Evolutionary conservation across 140 eudicot species (phyloP), one percentile per base, ranked within the genome.

Genomic region (Oenanthe javanica): DNA sequence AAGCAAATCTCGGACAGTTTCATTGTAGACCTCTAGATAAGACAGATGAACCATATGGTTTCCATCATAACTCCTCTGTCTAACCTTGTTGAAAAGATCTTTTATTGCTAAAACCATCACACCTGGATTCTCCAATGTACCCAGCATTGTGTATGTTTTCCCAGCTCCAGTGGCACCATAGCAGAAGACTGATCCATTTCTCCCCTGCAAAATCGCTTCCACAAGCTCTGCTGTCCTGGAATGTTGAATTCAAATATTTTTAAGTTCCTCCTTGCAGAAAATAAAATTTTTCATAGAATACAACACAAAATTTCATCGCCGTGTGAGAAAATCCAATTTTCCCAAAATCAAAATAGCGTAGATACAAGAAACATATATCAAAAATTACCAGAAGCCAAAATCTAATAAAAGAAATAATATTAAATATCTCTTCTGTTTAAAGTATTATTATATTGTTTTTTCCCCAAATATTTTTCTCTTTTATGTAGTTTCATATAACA

Each of bases 101-200:
- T 93, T 93, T 16, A 93, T 93, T 49, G 97, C 97, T 64, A 93
- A 84, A 46, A 93, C 96, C 97, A 93, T 92, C 59, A 92, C 97
- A 6, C 97, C 97, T 2, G 96, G 97, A 83, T 85, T 90, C 72
- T 93, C 96, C 40, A 89, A 84, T 2, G 96, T 90, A 46, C 97
- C 97, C 9, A 93, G 82, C 97, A 93, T 93, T 40, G 97, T 93
- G 61, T 90, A 91, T 12, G 97, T 93, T 74, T 93, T 93, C 57
- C 97, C 97, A 14, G 97, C 97, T 74, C 97, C 97, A 2, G 97
- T 93, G 21, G 97, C 97, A 48, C 97, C 97, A 73, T 93, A 93
- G 48, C 97, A 93, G 83, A 93, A 93, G 59, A 93, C 97, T 48
- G 97, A 90, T 38, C 97, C 97, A 25, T 93, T 93, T 80, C 96